Conservation (phyloP, 2,329 filamentous ascomycete species). For the Hymenoscyphus fructigenus region DNA sequence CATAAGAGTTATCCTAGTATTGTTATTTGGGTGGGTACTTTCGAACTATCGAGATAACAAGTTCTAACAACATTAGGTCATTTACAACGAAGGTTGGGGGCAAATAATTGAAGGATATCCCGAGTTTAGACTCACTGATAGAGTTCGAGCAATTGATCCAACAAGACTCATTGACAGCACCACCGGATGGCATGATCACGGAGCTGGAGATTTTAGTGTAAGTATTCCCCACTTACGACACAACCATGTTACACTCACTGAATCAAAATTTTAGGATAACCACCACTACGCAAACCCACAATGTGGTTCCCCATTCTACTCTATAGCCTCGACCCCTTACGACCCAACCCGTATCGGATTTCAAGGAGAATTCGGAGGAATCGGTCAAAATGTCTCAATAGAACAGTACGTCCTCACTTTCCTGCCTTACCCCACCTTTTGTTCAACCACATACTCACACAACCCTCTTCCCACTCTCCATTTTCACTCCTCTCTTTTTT, state of each 20-base stretch:
- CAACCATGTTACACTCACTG: too few relatives aligned
- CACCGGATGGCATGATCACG: slow-evolving; percentile 67
- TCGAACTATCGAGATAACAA: not conserved
- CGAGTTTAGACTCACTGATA: slow-evolving; percentile 55
- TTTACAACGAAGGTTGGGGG: slow-evolving; percentile 74
- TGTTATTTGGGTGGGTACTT: slow-evolving; percentile 54
- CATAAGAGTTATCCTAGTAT: slow-evolving; percentile 56
- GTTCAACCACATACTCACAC: too few relatives aligned
- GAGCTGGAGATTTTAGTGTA: slow-evolving; percentile 61
- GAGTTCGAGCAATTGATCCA: slow-evolving; percentile 58
- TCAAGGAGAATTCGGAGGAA: slow-evolving; percentile 70
- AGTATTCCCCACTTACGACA: not conserved
- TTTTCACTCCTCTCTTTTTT: too few relatives aligned
- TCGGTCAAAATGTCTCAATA: slow-evolving; percentile 63
- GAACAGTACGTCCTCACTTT: slow-evolving; percentile 29
- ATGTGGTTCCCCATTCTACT: slow-evolving; percentile 69
- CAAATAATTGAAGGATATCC: slow-evolving; percentile 53
- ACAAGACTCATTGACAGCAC: slow-evolving; percentile 63
- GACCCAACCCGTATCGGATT: slow-evolving; percentile 62
- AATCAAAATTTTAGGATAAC: slow-evolving; percentile 52
- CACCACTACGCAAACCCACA: slow-evolving; percentile 72
- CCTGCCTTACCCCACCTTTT: too few relatives aligned
- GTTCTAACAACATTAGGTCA: slow-evolving; percentile 42
- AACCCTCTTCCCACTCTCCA: too few relatives aligned
- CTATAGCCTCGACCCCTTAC: slow-evolving; percentile 52